Evolutionary conservation across 805 yeast species (phyloP), one percentile per base, ranked within the genome.

Genomic region (Millerozyma acaciae): DNA sequence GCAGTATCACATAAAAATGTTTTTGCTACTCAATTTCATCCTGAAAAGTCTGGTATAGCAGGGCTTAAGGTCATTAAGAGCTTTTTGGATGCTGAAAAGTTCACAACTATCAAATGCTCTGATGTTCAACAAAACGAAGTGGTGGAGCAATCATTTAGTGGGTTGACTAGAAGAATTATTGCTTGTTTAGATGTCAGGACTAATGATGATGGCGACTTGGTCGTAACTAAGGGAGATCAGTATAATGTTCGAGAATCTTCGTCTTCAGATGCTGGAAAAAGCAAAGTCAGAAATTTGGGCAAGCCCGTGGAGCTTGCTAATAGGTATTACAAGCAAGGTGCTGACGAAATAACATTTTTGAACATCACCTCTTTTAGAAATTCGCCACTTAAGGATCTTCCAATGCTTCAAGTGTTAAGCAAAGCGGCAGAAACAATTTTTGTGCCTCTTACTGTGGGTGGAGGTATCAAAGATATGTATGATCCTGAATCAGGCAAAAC

Each of bases 211-310:
- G 99, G 98, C 20, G 98, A 93, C 55, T 71, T 93, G 45, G 98
- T 93, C 1, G 99, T 93, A 17, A 93, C 99, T 0, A 93, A 93
- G 60, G 99, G 99, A 37, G 99, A 93, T 53, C 98, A 93, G 58
- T 93, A 93, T 55, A 96, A 93, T 59, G 99, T 93, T 2, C 77
- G 98, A 45, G 97, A 89, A 51, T 32, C 53, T 2, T n/a, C 10
- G 7, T 53, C 59, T 4, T 51, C 44, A 14, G 40, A 36, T 6
- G 47, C 44, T 4, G 72, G 66, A 3, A 76, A 72, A 19, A 65
- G 65, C 28, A 75, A 76, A 42, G 97, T 93, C 17, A 76, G 97
- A 56, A 93, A 93, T 54, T 67, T 93, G 39, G 99, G 99, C 12
- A 93, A 94, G 57, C 99, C 99, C 1, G 96, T 93, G 0, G 86